These are phyloP conservation scores for Yamadazyma atmosphaerica DNA, from an alignment of 1,139 yeast genomes.

Conservation along the genomic window DNA sequence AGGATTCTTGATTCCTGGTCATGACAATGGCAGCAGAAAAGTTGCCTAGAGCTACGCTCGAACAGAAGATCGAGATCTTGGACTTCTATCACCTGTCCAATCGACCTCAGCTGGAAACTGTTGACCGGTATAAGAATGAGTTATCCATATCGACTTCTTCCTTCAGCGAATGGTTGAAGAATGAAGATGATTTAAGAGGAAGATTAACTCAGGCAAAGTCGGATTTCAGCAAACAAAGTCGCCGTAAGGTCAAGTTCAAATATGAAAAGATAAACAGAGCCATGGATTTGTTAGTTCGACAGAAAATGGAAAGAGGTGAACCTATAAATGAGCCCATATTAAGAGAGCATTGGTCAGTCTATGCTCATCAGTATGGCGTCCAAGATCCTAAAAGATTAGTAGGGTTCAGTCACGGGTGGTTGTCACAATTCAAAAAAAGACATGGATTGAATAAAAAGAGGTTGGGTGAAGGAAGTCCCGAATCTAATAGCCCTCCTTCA, in stretches of 20 bases:
- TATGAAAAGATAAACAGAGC: constrained; percentile 59
- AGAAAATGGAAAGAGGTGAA: constrained; percentile 41
- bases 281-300: constrained; percentile 54
- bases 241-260: constrained; percentile 52
- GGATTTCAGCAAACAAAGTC: constrained; percentile 38
- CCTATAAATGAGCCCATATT: constrained; percentile 56
- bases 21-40: constrained; percentile 24
- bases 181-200: constrained; percentile 48
- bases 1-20: background rate
- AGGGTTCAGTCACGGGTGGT: constrained; percentile 62
- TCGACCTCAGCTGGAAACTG: constrained; percentile 59
- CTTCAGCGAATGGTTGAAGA: constrained; percentile 60
- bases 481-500: background rate
- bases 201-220: constrained; percentile 40
- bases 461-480: constrained; percentile 22
- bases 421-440: constrained; percentile 57
- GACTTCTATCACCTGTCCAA: constrained; percentile 50
- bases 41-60: constrained; percentile 58
- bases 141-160: constrained; percentile 58
- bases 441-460: constrained; percentile 50
- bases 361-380: constrained; percentile 57
- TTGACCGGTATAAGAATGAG: constrained; percentile 48
- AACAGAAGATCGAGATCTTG: constrained; percentile 55
- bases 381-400: constrained; percentile 58
- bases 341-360: constrained; percentile 56